These are phyloP conservation scores for Auriscalpium orientale DNA, from an alignment of 768 basidiomycete genomes.

Conservation along the genomic window DNA sequence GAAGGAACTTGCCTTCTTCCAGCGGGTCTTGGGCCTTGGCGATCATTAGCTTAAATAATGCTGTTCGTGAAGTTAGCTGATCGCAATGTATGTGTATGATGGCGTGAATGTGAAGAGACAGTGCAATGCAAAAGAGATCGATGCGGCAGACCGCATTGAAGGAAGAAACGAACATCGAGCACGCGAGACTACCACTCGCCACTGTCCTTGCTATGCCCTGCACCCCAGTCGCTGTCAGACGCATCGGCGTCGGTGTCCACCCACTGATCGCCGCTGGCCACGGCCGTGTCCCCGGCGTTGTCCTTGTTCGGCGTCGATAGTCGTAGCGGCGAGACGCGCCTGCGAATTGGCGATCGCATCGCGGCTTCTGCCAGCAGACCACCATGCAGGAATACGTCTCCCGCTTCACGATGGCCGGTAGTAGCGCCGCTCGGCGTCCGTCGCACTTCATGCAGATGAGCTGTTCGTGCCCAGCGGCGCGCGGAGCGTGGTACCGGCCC, in stretches of 20 bases:
- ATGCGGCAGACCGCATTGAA: no score
- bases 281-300: neutral
- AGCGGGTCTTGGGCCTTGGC: slow-evolving; percentile 27
- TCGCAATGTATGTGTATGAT: no score
- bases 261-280: slow-evolving; percentile 6
- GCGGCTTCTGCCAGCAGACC: neutral
- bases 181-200: no score
- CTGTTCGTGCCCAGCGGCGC: slow-evolving; percentile 54
- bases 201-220: no score
- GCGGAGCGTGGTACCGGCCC: slow-evolving; percentile 37
- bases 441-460: slow-evolving; percentile 63
- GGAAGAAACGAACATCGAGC: no score
- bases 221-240: no score
- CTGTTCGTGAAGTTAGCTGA: no score
- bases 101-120: no score
- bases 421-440: neutral
- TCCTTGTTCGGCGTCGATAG: neutral
- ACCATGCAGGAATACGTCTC: neutral
- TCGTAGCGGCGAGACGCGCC: neutral
- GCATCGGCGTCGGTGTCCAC: slow-evolving; percentile 14
- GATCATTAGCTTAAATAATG: neutral
- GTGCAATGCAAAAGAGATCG: no score
- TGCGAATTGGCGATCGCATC: neutral
- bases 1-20: slow-evolving; percentile 46
- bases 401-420: neutral